Evolutionary conservation across 768 basidiomycete genomes (phyloP), one percentile per base, ranked within the genome.

Genomic region (Russula lepida): DNA sequence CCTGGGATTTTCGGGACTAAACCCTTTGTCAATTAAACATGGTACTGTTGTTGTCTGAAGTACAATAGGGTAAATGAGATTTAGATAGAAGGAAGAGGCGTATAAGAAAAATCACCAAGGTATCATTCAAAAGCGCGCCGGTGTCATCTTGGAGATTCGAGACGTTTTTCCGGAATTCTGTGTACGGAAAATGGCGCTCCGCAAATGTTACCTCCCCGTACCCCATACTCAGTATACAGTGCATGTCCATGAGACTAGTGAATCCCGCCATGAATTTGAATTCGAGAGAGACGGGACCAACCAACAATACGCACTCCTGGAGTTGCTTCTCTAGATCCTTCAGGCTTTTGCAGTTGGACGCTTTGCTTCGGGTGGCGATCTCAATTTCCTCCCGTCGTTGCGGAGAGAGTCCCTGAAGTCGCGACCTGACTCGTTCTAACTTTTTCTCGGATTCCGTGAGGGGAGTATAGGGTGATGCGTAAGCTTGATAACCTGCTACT

Each of bases 111-210:
- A 27, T 33, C 21, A 51, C 50, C 30, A n/a, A 23, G n/a, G 50
- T 51, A 51, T 51, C 50, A 6, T 21, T 21, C 3, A 33, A 3
- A 50, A 51, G 50, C n/a, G 1, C 11, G 5, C 23, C 33, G 9
- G 13, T 6, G 11, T 3, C 3, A 13, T 3, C 0, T 33, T 21
- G 9, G n/a, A 51, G 32, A 0, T 0, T 15, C 5, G 4, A n/a
- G 7, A 51, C 32, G 11, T 11, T 4, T 0, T 3, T 2, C 21
- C 50, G 32, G 15, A 51, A 21, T 12, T n/a, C 5, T 12, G 50
- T 15, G n/a, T 33, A 51, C 12, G 50, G 50, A 13, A 12, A 6
- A 21, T 51, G 32, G 30, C 50, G 30, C 13, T 51, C 32, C n/a
- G 2, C 0, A 21, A 51, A 32, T 33, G 50, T 6, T 32, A 4